Conservation (phyloP, 163 green algal species). For the Chlamydomonas reinhardtii region DNA sequence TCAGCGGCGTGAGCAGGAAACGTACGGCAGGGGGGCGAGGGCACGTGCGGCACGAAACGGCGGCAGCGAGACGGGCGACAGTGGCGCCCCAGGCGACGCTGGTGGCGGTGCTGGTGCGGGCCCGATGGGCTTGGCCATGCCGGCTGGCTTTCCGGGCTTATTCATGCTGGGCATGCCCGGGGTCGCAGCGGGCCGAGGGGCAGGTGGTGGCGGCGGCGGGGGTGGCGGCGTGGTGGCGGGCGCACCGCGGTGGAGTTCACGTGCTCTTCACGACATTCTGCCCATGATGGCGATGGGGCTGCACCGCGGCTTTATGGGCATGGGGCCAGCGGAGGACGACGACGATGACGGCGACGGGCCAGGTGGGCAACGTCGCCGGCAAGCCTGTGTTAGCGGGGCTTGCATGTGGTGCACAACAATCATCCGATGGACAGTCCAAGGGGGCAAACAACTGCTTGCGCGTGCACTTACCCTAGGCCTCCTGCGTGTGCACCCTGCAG, state of each 20-base stretch:
- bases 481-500: too few relatives aligned
- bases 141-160: too few relatives aligned
- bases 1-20: too few relatives aligned
- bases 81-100: neutral
- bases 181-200: neutral
- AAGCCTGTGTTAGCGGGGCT: too few relatives aligned
- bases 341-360: neutral
- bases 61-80: neutral
- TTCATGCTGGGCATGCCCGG: neutral
- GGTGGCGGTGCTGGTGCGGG: too few relatives aligned
- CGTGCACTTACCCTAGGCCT: too few relatives aligned
- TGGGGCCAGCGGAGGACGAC: neutral
- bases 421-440: too few relatives aligned
- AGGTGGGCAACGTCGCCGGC: neutral
- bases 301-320: neutral
- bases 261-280: slow-evolving; percentile 2
- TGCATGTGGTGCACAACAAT: too few relatives aligned
- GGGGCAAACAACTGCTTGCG: too few relatives aligned
- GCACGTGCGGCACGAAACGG: neutral
- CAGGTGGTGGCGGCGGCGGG: neutral
- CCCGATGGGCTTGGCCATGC: too few relatives aligned
- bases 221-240: neutral
- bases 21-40: too few relatives aligned
- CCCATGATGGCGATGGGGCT: neutral
- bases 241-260: neutral